A percentile compares a stretch with the other conserved stretches of the same genome.
phyloP scores from a whole-genome alignment of 2,329 filamentous ascomycete species.

The Atkinsonella hypoxylon region DNA sequence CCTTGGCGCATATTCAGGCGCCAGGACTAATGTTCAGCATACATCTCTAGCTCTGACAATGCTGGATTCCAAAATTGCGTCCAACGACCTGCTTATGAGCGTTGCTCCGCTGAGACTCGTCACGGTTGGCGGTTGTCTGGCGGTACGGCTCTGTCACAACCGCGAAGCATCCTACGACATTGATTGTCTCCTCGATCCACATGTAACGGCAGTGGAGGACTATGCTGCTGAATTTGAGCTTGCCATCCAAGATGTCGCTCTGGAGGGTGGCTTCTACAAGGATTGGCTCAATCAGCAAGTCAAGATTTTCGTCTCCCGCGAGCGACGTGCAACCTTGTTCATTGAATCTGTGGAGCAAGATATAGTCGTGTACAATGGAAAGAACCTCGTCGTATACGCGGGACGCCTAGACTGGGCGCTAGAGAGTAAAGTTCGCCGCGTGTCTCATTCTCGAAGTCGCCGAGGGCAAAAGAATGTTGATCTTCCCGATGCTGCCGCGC shows the following conservation, averaged over 20 bases:
- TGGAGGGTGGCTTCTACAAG: background rate
- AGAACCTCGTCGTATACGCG: slow-evolving; percentile 14
- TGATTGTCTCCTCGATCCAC: slow-evolving; percentile 16
- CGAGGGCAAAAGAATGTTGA: slow-evolving; percentile 6
- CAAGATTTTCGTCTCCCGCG: slow-evolving; percentile 10
- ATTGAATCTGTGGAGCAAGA: slow-evolving; percentile 13
- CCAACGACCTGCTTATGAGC: slow-evolving; percentile 15
- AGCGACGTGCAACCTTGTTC: slow-evolving; percentile 12
- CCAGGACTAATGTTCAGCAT: too few relatives aligned
- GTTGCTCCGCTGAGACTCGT: slow-evolving; percentile 17
- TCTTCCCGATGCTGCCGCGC: slow-evolving; percentile 9
- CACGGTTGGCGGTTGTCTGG: slow-evolving; percentile 13
- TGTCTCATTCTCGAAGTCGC: slow-evolving; percentile 8
- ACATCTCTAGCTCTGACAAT: slow-evolving; percentile 9
- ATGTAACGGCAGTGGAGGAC: slow-evolving; percentile 11
- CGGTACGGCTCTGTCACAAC: slow-evolving; percentile 13
- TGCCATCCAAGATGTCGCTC: slow-evolving; percentile 9
- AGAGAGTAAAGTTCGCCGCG: slow-evolving; percentile 15
- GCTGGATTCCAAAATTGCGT: slow-evolving; percentile 13
- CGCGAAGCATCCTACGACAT: slow-evolving; percentile 13
- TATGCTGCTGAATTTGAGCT: slow-evolving; percentile 11
- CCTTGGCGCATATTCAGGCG: too few relatives aligned
- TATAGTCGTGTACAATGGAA: slow-evolving; percentile 12
- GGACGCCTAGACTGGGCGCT: slow-evolving; percentile 15
- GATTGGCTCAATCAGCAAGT: slow-evolving; percentile 16